Conservation (phyloP, 495 filamentous ascomycete species). For the Talaromyces proteolyticus region DNA sequence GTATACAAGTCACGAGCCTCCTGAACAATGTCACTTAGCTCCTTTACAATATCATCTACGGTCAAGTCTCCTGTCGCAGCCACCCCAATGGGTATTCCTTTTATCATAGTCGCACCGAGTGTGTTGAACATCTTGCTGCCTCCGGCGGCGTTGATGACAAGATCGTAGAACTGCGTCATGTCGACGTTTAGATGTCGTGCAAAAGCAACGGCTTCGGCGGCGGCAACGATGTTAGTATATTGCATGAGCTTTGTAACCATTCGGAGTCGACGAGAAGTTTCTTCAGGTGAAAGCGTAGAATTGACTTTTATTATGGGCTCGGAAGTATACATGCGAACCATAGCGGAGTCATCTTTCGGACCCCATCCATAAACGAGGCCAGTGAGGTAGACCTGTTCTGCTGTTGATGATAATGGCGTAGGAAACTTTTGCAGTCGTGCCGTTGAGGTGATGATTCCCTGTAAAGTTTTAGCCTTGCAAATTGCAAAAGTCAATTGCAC, state of each 20-base stretch:
- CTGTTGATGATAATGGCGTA: conserved; percentile 62
- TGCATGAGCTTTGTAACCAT: conserved; percentile 55
- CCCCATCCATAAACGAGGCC: conserved; percentile 57
- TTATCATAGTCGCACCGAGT: conserved; percentile 49
- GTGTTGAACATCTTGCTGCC: conserved; percentile 54
- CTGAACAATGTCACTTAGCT: conserved; percentile 55
- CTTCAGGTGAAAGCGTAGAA: conserved; percentile 16
- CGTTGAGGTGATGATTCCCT: conserved; percentile 70
- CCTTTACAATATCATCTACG: conserved; percentile 49
- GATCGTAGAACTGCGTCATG: conserved; percentile 55
- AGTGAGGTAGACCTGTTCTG: conserved; percentile 64
- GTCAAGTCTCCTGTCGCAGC: conserved; percentile 24
- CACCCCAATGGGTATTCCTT: conserved; percentile 23
- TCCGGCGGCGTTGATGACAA: conserved; percentile 68
- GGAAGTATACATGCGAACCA: conserved; percentile 54
- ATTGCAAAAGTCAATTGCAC: conserved; percentile 9
- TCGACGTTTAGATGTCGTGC: conserved; percentile 58
- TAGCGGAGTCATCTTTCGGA: conserved; percentile 62
- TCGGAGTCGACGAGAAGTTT: conserved; percentile 29
- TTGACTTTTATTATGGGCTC: conserved; percentile 31
- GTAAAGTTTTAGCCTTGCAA: background rate
- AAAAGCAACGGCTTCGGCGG: conserved; percentile 62
- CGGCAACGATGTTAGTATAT: conserved; percentile 58
- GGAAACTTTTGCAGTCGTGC: conserved; percentile 55
- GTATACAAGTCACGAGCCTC: conserved; percentile 48